These are phyloP conservation scores for Pleurotus tuoliensis DNA, from an alignment of 768 basidiomycete species.

Conservation along the genomic window DNA sequence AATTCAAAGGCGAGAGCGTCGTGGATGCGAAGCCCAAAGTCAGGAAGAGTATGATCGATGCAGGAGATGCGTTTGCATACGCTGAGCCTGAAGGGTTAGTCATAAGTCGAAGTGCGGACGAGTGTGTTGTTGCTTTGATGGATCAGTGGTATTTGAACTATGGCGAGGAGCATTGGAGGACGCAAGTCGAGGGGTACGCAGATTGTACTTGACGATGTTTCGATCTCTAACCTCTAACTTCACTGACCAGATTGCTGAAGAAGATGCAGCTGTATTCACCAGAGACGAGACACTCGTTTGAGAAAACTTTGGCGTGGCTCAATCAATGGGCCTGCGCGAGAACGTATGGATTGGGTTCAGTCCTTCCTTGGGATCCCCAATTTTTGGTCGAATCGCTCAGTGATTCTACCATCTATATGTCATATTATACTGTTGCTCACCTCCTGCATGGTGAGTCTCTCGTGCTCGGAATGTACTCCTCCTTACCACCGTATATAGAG, in stretches of 20 bases:
- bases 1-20: constrained; percentile 85
- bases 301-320: constrained; percentile 90
- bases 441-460: constrained; percentile 74
- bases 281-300: constrained; percentile 93
- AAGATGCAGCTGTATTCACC: constrained; percentile 86
- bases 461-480: background rate
- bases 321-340: constrained; percentile 99
- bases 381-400: constrained; percentile 96
- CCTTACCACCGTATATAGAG: constrained; percentile 30
- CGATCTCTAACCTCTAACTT: constrained; percentile 9
- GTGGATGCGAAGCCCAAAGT: constrained; percentile 92
- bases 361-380: constrained; percentile 93
- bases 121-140: constrained; percentile 96
- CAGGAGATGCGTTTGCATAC: constrained; percentile 80
- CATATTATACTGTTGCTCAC: constrained; percentile 94
- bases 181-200: constrained; percentile 74
- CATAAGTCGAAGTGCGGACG: constrained; percentile 88
- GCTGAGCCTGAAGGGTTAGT: constrained; percentile 94
- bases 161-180: constrained; percentile 88
- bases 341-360: constrained; percentile 92
- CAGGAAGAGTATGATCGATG: constrained; percentile 75
- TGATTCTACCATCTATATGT: constrained; percentile 98
- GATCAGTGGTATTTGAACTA: constrained; percentile 99
- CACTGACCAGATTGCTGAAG: constrained; percentile 55
- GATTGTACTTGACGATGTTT: background rate